A percentile compares a stretch with the other conserved stretches of the same genome.
These are phyloP conservation scores for Quercus phellos DNA, from an alignment of 331 rosid genomes.

Conservation along the genomic window DNA sequence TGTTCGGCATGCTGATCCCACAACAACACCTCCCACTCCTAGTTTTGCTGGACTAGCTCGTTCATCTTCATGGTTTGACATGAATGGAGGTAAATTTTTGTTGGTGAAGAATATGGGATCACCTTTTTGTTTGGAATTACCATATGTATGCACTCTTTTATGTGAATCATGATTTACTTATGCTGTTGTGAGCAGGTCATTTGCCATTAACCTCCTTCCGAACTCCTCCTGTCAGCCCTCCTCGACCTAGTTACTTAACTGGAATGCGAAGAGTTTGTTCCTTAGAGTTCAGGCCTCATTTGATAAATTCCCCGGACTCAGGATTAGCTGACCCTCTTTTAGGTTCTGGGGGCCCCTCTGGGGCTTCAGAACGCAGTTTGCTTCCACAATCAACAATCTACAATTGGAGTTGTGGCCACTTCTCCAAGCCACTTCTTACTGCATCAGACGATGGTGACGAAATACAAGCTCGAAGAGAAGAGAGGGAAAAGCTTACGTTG, in stretches of 20 bases:
- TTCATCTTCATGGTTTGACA: conserved; percentile 93
- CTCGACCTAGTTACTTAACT: conserved; percentile 71
- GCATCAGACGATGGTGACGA: conserved; percentile 72
- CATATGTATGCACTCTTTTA: not conserved
- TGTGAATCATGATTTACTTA: not conserved
- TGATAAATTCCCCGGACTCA: conserved; percentile 78
- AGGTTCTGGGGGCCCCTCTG: conserved; percentile 64
- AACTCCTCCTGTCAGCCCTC: conserved; percentile 99
- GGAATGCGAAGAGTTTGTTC: conserved; percentile 96
- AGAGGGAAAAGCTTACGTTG: conserved; percentile 78
- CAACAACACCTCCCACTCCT: conserved; percentile 35
- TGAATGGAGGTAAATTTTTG: conserved; percentile 74
- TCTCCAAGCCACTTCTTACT: conserved; percentile 85
- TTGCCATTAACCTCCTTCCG: conserved; percentile 81
- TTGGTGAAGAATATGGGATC: conserved; percentile 4
- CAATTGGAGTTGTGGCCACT: conserved; percentile 95
- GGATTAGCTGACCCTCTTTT: conserved; percentile 93
- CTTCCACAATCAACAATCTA: conserved; percentile 91
- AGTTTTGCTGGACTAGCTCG: conserved; percentile 74
- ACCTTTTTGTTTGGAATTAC: not conserved
- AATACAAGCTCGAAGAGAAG: conserved; percentile 71
- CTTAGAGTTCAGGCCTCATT: conserved; percentile 86
- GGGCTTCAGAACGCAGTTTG: conserved; percentile 70
- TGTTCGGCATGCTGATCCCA: conserved; percentile 44
- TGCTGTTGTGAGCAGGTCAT: conserved; percentile 54